Evolutionary conservation across 2,329 filamentous ascomycete genomes (phyloP), one percentile per base, ranked within the genome.

Genomic region (Metarhizium sp.): DNA sequence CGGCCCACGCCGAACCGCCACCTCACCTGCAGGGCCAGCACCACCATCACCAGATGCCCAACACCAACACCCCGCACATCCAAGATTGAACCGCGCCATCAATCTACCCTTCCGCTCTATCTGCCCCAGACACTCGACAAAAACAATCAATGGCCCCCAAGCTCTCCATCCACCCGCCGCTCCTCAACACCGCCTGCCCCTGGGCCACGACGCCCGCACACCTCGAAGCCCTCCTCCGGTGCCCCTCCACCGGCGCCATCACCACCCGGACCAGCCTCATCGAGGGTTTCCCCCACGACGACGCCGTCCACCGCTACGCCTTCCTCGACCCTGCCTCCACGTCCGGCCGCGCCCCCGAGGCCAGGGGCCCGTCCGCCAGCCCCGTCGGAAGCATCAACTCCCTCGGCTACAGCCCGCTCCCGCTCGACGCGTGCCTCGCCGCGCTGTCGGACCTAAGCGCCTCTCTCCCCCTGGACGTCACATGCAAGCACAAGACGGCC

Each of bases 121-220:
- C 32, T 7, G 6, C 32, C 6, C 51, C 51, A 38, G 18, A 11
- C 16, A 10, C 20, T 25, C 1, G 20, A 25, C 40, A 2, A 54
- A 6, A 34, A 64, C 62, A 62, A 5, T 61, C 62, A 62, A 5
- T 61, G 5, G 63, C 62, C 1, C 63, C 59, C 6, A 55, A 49
- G 8, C 67, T 87, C 10, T 52, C 61, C 7, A 81, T 90, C 57
- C 62, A 74, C 47, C 86, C 86, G 0, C 86, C 86, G 0, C 73
- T 92, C 6, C 73, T 91, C 60, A 92, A 92, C 70, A 87, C 87
- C 0, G 82, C 88, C 34, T 86, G 81, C 51, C 88, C 88, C 0
- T 91, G 87, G 87, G 87, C 87, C 30, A 89, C 86, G 0, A 82
- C 79, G 2, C 68, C 78, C 5, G 73, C 78, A 4, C 81, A 91